Conservation (phyloP, 2,329 filamentous ascomycete genomes). For the Cladophialophora bantiana region DNA sequence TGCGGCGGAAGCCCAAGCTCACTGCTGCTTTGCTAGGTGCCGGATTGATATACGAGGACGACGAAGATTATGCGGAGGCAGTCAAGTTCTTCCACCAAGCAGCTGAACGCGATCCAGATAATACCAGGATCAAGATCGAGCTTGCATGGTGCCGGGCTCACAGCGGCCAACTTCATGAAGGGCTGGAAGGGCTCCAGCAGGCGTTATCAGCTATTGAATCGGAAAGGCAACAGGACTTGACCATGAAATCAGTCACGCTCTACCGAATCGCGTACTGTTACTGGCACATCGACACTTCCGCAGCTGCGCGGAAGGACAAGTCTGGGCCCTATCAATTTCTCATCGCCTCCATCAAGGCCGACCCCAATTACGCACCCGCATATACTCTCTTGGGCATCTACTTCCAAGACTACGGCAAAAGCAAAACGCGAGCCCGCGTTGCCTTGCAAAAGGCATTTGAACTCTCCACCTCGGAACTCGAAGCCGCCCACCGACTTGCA, state of each 20-base stretch:
- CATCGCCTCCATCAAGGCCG: slow-evolving; percentile 80
- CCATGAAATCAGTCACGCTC: slow-evolving; percentile 82
- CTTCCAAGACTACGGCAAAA: slow-evolving; percentile 88
- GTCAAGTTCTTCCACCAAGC: slow-evolving; percentile 81
- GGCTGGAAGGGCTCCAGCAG: slow-evolving; percentile 72
- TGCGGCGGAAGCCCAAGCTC: slow-evolving; percentile 75
- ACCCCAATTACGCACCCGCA: slow-evolving; percentile 85
- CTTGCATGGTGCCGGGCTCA: slow-evolving; percentile 91
- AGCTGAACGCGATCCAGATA: slow-evolving; percentile 72
- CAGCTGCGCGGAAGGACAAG: slow-evolving; percentile 77
- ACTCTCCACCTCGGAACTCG: slow-evolving; percentile 82
- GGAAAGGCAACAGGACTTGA: slow-evolving; percentile 64
- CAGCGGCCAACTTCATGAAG: slow-evolving; percentile 74
- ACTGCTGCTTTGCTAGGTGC: slow-evolving; percentile 86
- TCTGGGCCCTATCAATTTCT: slow-evolving; percentile 84
- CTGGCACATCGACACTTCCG: slow-evolving; percentile 82
- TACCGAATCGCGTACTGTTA: slow-evolving; percentile 87
- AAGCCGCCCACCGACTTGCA: slow-evolving; percentile 86
- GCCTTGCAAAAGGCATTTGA: slow-evolving; percentile 98
- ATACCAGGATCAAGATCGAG: slow-evolving; percentile 82
- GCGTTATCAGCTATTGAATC: slow-evolving; percentile 71
- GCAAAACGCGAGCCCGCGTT: slow-evolving; percentile 83
- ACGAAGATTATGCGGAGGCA: slow-evolving; percentile 84
- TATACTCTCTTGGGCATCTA: slow-evolving; percentile 91
- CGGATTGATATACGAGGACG: slow-evolving; percentile 90